Base-by-base conservation (phyloP, 768 basidiomycete species). In the Phylloporus rhodoxanthus region DNA sequence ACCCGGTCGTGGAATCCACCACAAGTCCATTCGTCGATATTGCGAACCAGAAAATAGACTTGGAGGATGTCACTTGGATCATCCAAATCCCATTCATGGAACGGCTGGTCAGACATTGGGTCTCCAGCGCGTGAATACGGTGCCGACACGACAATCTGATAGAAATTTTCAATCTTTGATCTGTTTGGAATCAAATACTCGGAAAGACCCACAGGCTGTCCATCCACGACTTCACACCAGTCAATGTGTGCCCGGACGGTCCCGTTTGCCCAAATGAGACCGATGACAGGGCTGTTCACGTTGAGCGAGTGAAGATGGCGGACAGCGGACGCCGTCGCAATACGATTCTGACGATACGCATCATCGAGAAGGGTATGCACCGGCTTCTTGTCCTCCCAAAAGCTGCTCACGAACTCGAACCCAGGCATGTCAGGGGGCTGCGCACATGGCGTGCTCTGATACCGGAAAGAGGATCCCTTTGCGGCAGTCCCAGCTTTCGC, bases 321-420 rank as follows among this genome's bases (percentile, higher is more conserved):
- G 2, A 68, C 71, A 5, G 72, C 72, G 4, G 77, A 69, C 10
- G 79, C 70, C 4, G 77, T 79, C 1, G 79, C 67, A 67, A 81
- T 79, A 23, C 80, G 67, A 57, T 81, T 81, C 60, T 81, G 80
- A 20, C 80, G 65, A 57, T 79, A 79, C 1, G 80, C 80, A 48
- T 76, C 73, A 39, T 76, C 77, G 2, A 77, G 68, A 53, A 76
- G 59, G 5, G 67, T 57, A 39, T 79, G 75, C 10, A 71, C 65
- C 0, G 77, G 75, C 48, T 80, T 82, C 69, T 82, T 82, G 64
- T 82, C 79, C 56, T 82, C 78, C 76, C 76, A 80, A 43, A 81
- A 64, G 48, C 74, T 73, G 55, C 80, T 77, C 13, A 67, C 69
- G 50, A 81, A 78, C 61, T 80, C 78, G 55, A 80, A 79, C 9